A percentile compares a stretch with the other conserved stretches of the same genome.
phyloP scores from a whole-genome alignment of 805 yeast species.

The Metschnikowia chrysomelidarum region DNA sequence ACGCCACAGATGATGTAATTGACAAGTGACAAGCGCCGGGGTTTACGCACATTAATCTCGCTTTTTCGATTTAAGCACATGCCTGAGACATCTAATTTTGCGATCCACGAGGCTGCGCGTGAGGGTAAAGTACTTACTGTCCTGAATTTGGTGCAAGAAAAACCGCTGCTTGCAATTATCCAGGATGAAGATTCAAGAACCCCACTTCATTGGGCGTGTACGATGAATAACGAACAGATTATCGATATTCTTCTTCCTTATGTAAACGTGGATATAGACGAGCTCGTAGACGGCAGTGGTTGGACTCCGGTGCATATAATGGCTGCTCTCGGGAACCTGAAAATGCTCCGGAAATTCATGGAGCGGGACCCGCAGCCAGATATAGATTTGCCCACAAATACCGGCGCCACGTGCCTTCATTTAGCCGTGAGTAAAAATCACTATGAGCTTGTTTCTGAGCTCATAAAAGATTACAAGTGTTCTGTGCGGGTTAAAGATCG shows the following conservation, averaged over 20 bases:
- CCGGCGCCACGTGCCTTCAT: constrained; percentile 74
- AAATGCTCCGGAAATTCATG: constrained; percentile 51
- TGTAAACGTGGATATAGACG: constrained; percentile 58
- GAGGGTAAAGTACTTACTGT: constrained; percentile 56
- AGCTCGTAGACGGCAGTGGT: constrained; percentile 67
- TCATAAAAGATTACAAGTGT: constrained; percentile 56
- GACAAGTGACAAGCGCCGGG: constrained; percentile 1
- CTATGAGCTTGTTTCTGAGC: constrained; percentile 47
- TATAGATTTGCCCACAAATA: constrained; percentile 48
- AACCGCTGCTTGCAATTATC: constrained; percentile 46
- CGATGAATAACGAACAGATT: constrained; percentile 54
- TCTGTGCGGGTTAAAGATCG: constrained; percentile 66
- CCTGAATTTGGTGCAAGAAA: constrained; percentile 45
- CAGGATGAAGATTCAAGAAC: constrained; percentile 75
- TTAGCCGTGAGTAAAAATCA: constrained; percentile 73
- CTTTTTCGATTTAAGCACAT: not conserved
- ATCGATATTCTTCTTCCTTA: constrained; percentile 39
- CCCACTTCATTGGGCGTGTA: constrained; percentile 87
- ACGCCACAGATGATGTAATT: too few relatives aligned
- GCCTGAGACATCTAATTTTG: constrained; percentile 4
- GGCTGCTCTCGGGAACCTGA: constrained; percentile 64
- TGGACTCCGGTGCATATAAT: constrained; percentile 91
- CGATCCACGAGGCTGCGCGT: constrained; percentile 63
- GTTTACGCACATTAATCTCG: not conserved
- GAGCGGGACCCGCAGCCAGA: constrained; percentile 51